A percentile compares a stretch with the other conserved stretches of the same genome.
Evolutionary conservation across 495 filamentous ascomycete species (phyloP).

Genomic region (Lindgomyces ingoldianus): DNA sequence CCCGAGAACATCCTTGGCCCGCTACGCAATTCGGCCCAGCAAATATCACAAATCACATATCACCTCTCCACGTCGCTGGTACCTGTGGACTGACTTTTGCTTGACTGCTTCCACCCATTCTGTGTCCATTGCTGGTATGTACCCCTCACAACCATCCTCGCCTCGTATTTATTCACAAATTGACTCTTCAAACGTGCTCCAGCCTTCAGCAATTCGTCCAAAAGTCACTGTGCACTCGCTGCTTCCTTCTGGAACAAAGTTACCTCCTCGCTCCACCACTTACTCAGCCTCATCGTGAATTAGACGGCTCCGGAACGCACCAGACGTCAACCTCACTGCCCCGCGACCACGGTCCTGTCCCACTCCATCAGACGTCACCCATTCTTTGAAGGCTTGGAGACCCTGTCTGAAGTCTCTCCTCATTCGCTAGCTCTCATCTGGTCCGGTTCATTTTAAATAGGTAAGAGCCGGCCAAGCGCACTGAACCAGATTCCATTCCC

Average conservation of each 20-base stretch:
- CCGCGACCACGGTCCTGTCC: conserved; percentile 19
- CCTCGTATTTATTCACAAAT: not conserved
- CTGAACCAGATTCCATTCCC: too few species aligned
- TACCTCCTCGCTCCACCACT: conserved; percentile 4
- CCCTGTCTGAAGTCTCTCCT: not conserved
- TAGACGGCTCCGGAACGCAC: not conserved
- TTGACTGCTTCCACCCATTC: not conserved
- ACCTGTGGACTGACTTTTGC: not conserved
- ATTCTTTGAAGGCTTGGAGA: not conserved
- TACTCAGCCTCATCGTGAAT: conserved; percentile 31
- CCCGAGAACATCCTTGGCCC: not conserved
- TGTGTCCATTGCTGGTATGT: conserved; percentile 6
- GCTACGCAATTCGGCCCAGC: conserved; percentile 14
- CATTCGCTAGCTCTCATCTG: not conserved
- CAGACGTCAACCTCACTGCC: conserved; percentile 6
- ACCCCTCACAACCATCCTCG: not conserved
- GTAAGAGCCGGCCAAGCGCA: too few species aligned
- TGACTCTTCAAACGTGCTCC: not conserved
- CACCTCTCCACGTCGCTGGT: conserved; percentile 6
- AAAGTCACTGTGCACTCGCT: not conserved
- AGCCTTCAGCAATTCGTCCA: too few species aligned
- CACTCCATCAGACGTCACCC: conserved; percentile 1
- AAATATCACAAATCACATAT: conserved; percentile 25
- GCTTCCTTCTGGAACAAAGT: not conserved
- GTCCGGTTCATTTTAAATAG: not conserved